Evolutionary conservation across 768 basidiomycete genomes (phyloP), one percentile per base, ranked within the genome.

Genomic region (Clitopilus hobsonii): DNA sequence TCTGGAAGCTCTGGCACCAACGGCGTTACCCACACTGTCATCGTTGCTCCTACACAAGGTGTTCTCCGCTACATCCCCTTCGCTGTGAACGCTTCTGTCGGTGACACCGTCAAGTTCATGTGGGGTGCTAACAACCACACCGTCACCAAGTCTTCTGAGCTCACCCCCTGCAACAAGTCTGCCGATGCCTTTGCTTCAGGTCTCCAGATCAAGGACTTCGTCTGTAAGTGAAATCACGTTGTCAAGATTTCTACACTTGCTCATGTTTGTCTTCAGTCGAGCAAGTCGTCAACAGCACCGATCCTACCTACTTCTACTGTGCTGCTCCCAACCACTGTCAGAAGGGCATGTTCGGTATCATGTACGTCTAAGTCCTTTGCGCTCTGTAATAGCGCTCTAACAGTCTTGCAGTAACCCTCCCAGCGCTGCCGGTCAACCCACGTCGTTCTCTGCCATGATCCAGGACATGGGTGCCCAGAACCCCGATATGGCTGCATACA

Each of bases 261-360:
- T 58, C 7, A 59, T 59, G 67, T 64, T 57, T 59, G 65, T 38
- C 70, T 60, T 29, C 50, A 83, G 83, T 89, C 78, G 80, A 78
- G 47, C 82, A 86, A 70, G 77, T 80, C 54, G 81, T 91, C 68
- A 90, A 89, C 69, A 78, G 82, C 69, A 89, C 88, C 51, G 76
- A 82, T 63, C 79, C 88, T n/a, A 76, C 75, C 53, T 90, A 78
- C 81, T 89, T 76, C 82, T 86, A 84, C 76, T 92, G 89, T 69
- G 83, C 73, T 58, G 80, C 82, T 48, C 82, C 86, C 41, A 70
- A 62, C 54, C 90, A 93, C 67, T 92, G 91, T 67, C 68, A 82
- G 65, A 85, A 88, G 78, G 91, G 89, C 62, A 92, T 92, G 89
- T 92, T 89, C 66, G 89, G 88, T 71, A 79, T 88, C 71, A 84